A percentile compares a stretch with the other conserved stretches of the same genome.
Evolutionary conservation across 2,329 filamentous ascomycete genomes (phyloP).

Genomic region (Microsporum audouinii): DNA sequence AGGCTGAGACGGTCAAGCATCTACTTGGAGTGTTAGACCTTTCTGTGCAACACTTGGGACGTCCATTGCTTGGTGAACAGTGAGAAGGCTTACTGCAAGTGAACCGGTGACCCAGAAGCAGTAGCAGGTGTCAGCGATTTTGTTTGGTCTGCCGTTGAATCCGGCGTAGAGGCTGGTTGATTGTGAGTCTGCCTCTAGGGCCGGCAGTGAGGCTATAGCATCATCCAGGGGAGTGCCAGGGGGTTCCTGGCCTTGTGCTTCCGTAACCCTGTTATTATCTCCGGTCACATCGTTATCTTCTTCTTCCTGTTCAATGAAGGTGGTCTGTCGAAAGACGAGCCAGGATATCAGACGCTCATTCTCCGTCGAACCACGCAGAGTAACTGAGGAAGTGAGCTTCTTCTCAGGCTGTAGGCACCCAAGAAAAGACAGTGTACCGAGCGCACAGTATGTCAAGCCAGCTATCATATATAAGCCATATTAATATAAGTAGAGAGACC

Average conservation of each 20-base stretch:
- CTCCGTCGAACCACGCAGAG: neutral
- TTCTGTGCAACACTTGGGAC: conserved; percentile 4
- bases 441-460: conserved; percentile 82
- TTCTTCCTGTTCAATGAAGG: conserved; percentile 36
- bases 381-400: conserved; percentile 17
- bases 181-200: conserved; percentile 9
- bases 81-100: conserved; percentile 30
- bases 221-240: conserved; percentile 15
- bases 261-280: neutral
- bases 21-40: conserved; percentile 24
- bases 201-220: conserved; percentile 21
- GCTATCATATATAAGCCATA: conserved; percentile 37
- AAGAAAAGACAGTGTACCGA: conserved; percentile 67
- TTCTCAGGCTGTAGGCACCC: conserved; percentile 42
- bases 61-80: neutral
- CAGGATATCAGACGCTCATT: conserved; percentile 36
- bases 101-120: conserved; percentile 79
- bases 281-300: conserved; percentile 31
- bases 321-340: conserved; percentile 54
- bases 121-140: conserved; percentile 90
- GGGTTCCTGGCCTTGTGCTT: neutral
- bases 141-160: conserved; percentile 85
- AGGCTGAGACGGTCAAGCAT: conserved; percentile 49
- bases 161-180: conserved; percentile 42
- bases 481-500: neutral